These are phyloP conservation scores for Scheffersomyces illinoinensis DNA, from an alignment of 1,139 yeast genomes.

Conservation along the genomic window DNA sequence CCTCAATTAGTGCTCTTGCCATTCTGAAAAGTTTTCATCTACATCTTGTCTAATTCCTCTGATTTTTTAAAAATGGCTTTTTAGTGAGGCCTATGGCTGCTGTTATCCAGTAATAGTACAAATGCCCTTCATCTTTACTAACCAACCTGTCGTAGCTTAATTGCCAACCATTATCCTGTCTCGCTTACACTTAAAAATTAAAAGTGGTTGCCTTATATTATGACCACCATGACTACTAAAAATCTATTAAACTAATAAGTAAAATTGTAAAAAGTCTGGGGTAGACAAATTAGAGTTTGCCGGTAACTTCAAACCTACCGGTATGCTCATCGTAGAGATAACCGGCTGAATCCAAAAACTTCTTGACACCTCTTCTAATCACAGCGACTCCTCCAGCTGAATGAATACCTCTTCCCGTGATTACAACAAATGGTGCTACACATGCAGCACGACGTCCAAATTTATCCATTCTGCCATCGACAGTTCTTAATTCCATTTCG, in stretches of 20 bases:
- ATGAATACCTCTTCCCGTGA: constrained; percentile 69
- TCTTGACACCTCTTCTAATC: constrained; percentile 40
- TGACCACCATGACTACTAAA: no score
- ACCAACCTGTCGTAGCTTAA: not conserved
- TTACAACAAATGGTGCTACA: constrained; percentile 39
- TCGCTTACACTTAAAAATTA: not conserved
- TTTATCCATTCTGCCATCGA: constrained; percentile 34
- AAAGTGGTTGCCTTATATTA: no score
- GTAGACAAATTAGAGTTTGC: constrained; percentile 1
- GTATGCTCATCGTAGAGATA: constrained; percentile 46
- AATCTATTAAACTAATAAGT: no score
- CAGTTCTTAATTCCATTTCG: constrained; percentile 43
- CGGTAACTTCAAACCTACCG: constrained; percentile 42
- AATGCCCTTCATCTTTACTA: not conserved
- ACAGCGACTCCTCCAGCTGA: constrained; percentile 52
- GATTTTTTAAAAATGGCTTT: not conserved
- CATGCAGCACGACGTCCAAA: constrained; percentile 30
- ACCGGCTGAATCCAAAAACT: constrained; percentile 28
- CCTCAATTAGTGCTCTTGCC: not conserved
- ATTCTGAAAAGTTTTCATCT: not conserved
- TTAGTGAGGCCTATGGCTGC: not conserved
- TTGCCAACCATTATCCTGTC: not conserved
- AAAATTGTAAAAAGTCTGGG: no score
- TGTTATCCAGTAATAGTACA: not conserved
- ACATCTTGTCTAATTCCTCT: not conserved